phyloP scores from a whole-genome alignment of 371 early-diverging fungal genomes.

The Polyrhizophydium stewartii region DNA sequence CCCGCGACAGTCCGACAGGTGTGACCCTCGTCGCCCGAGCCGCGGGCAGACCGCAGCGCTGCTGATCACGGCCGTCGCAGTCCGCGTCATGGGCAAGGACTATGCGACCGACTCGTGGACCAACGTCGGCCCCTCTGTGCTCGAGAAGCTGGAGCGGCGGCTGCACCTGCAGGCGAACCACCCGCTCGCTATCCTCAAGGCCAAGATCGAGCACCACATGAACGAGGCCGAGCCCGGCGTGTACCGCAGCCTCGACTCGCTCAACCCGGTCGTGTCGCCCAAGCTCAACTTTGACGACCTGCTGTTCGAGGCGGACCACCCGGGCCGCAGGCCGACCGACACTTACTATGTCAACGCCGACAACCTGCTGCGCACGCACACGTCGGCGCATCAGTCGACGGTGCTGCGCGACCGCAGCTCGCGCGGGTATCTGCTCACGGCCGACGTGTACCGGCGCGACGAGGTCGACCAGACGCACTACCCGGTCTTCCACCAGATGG shows the following conservation, averaged over 20 bases:
- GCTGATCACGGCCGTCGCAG: background rate
- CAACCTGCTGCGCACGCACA: slow-evolving; percentile 86
- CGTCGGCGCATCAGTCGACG: slow-evolving; percentile 90
- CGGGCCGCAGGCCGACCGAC: slow-evolving; percentile 75
- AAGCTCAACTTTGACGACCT: slow-evolving; percentile 91
- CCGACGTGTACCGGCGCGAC: slow-evolving; percentile 97
- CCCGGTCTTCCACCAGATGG: slow-evolving; percentile 98
- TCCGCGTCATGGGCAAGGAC: slow-evolving; percentile 1
- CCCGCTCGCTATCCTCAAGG: slow-evolving; percentile 82
- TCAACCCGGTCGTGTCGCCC: slow-evolving; percentile 76
- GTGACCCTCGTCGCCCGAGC: too few species aligned
- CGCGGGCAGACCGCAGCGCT: too few species aligned
- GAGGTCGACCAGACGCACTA: slow-evolving; percentile 95
- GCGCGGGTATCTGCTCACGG: slow-evolving; percentile 72
- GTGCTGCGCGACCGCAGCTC: slow-evolving; percentile 42
- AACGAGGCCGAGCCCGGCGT: background rate
- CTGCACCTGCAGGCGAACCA: slow-evolving; percentile 80
- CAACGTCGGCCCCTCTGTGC: slow-evolving; percentile 74
- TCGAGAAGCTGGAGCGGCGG: slow-evolving; percentile 69
- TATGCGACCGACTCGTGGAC: slow-evolving; percentile 62
- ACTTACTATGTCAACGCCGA: slow-evolving; percentile 88
- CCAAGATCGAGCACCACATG: slow-evolving; percentile 69
- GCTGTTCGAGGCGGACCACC: slow-evolving; percentile 77
- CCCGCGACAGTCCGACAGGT: too few species aligned
- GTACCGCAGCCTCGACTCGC: slow-evolving; percentile 30